Evolutionary conservation across 371 early-diverging fungal species (phyloP).

Genomic region (Amoeboradix gromovi): DNA sequence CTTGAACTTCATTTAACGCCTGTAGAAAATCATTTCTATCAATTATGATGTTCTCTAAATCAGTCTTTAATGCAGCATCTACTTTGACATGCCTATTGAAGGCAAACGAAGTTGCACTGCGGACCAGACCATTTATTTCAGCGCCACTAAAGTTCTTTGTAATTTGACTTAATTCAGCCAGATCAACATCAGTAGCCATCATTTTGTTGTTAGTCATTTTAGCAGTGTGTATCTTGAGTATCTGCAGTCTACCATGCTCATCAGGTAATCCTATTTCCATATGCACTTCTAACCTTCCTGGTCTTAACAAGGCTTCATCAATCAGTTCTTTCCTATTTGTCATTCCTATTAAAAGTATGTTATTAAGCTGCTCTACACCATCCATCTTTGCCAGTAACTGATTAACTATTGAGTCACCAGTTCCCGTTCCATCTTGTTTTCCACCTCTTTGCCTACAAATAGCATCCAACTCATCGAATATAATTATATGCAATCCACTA

Average conservation of each 20-base stretch:
- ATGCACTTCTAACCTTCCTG: slow-evolving; percentile 27
- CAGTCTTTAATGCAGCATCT: slow-evolving; percentile 42
- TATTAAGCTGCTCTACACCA: slow-evolving; percentile 12
- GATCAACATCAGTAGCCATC: slow-evolving; percentile 56
- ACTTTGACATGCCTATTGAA: slow-evolving; percentile 89
- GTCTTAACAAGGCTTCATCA: slow-evolving; percentile 61
- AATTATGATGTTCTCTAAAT: slow-evolving; percentile 64
- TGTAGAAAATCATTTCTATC: slow-evolving; percentile 66
- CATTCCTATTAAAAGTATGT: slow-evolving; percentile 19
- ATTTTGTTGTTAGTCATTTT: slow-evolving; percentile 62
- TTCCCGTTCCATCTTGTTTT: slow-evolving; percentile 71
- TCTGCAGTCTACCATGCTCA: slow-evolving; percentile 34
- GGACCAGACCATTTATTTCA: slow-evolving; percentile 90
- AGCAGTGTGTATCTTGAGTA: slow-evolving; percentile 52
- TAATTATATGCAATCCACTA: slow-evolving; percentile 83
- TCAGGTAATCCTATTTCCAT: slow-evolving; percentile 36
- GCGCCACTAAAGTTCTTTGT: slow-evolving; percentile 99
- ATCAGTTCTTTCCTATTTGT: slow-evolving; percentile 22
- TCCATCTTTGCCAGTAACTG: slow-evolving; percentile 79
- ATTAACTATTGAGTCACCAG: slow-evolving; percentile 96
- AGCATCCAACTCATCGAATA: slow-evolving; percentile 98
- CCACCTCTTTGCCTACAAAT: slow-evolving; percentile 96
- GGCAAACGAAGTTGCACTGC: slow-evolving; percentile 94
- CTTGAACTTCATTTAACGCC: slow-evolving; percentile 84
- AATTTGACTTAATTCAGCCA: slow-evolving; percentile 54